Conservation (phyloP, 768 basidiomycete species). For the Filobasidium floriforme region DNA sequence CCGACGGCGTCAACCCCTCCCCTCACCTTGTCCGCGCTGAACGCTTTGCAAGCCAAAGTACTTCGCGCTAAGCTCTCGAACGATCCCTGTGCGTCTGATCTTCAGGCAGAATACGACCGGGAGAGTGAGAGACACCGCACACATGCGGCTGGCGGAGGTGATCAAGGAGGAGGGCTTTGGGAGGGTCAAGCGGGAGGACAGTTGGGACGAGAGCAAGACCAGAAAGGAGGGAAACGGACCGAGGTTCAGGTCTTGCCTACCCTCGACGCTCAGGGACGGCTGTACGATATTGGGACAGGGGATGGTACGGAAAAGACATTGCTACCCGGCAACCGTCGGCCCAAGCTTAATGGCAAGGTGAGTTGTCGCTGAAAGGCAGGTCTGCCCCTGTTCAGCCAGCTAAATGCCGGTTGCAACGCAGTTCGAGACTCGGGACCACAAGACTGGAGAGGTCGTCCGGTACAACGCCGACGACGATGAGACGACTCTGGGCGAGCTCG, state of each 20-base stretch:
- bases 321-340: conserved; percentile 62
- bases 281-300: conserved; percentile 75
- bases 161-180: conserved; percentile 43
- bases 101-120: conserved; percentile 79
- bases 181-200: conserved; percentile 41
- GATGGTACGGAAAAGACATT: conserved; percentile 49
- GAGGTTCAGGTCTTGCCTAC: conserved; percentile 82
- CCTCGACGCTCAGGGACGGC: conserved; percentile 67
- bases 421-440: conserved; percentile 82
- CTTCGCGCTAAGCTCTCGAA: conserved; percentile 82
- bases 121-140: conserved; percentile 51
- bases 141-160: conserved; percentile 29
- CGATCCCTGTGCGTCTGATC: conserved; percentile 61
- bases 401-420: conserved; percentile 32
- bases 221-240: conserved; percentile 48
- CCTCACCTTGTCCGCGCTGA: conserved; percentile 55
- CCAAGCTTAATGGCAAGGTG: conserved; percentile 63
- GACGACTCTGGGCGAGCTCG: conserved; percentile 76
- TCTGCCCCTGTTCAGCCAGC: neutral
- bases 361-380: conserved; percentile 13
- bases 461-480: conserved; percentile 86
- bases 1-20: conserved; percentile 36
- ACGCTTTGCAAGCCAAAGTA: conserved; percentile 86
- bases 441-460: conserved; percentile 80
- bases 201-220: conserved; percentile 27